A percentile compares a stretch with the other conserved stretches of the same genome.
These are phyloP conservation scores for Solioccasus polychromus DNA, from an alignment of 768 basidiomycete genomes.

Conservation along the genomic window DNA sequence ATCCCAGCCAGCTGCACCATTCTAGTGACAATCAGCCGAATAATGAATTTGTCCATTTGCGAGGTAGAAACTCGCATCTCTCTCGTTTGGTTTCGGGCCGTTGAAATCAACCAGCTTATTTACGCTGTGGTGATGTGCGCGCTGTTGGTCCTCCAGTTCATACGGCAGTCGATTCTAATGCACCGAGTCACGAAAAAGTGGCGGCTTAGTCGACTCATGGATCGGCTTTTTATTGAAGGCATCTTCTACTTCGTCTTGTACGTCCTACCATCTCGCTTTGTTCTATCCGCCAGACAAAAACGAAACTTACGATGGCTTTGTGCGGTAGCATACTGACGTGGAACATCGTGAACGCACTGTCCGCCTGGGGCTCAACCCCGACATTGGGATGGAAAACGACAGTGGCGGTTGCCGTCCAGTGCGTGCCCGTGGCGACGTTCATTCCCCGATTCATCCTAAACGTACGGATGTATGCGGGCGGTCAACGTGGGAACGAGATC, in stretches of 20 bases:
- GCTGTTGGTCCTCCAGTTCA: background rate
- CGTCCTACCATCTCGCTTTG: background rate
- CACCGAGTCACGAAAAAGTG: background rate
- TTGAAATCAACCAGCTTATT: background rate
- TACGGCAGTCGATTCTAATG: slow-evolving; percentile 1
- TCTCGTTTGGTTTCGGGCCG: background rate
- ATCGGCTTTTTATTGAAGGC: slow-evolving; percentile 2
- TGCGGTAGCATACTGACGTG: background rate
- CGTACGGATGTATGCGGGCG: slow-evolving; percentile 5
- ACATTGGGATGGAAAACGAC: too few relatives aligned
- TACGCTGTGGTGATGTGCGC: background rate
- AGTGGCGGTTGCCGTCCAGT: too few relatives aligned
- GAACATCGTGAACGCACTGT: background rate
- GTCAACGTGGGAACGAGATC: background rate
- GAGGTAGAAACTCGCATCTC: background rate
- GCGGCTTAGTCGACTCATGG: slow-evolving; percentile 5
- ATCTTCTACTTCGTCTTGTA: slow-evolving; percentile 12
- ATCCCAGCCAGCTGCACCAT: too few relatives aligned
- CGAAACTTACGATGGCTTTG: background rate
- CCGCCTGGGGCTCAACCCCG: too few relatives aligned
- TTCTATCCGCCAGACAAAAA: too few relatives aligned
- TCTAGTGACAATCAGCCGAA: background rate
- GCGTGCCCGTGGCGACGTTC: background rate
- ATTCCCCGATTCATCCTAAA: slow-evolving; percentile 5
- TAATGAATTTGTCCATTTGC: background rate